Percentiles rank a stretch among this genome's conserved stretches.
Conservation (phyloP, 208 protist genomes). For the Leishmania turanica region DNA sequence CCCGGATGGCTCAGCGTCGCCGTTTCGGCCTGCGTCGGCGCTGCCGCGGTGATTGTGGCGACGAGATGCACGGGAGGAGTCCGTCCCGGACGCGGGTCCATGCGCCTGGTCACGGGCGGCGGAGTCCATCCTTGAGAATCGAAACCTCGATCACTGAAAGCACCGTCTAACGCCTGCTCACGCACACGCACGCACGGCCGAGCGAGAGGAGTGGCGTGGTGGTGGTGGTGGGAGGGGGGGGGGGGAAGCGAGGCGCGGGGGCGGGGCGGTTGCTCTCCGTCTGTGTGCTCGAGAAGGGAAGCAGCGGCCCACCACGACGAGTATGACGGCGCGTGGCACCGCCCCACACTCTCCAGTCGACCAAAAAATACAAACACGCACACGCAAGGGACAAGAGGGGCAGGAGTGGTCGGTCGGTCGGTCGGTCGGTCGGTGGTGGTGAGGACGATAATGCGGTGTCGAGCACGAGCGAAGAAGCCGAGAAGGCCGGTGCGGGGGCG, state of each 20-base stretch:
- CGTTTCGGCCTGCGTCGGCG: neutral
- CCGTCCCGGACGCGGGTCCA: neutral
- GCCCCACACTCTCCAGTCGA: too few relatives aligned
- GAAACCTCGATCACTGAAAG: neutral
- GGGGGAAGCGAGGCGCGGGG: neutral
- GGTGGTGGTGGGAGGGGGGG: neutral
- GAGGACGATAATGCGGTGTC: too few relatives aligned
- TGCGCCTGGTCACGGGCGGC: neutral
- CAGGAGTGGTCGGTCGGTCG: too few relatives aligned
- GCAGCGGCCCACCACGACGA: too few relatives aligned
- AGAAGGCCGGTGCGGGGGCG: too few relatives aligned
- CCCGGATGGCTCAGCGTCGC: neutral
- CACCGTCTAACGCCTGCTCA: neutral
- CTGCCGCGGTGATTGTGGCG: neutral
- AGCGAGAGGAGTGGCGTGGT: neutral
- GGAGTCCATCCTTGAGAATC: neutral
- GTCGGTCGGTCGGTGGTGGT: too few relatives aligned
- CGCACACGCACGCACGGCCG: neutral
- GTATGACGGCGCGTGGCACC: too few relatives aligned
- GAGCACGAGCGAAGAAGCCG: too few relatives aligned
- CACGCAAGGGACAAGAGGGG: too few relatives aligned
- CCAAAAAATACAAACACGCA: too few relatives aligned
- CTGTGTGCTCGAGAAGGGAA: too few relatives aligned
- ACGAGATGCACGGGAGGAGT: neutral
- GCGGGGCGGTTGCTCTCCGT: too few relatives aligned